These are phyloP conservation scores for Suillus subalutaceus DNA, from an alignment of 768 basidiomycete species.

Conservation along the genomic window DNA sequence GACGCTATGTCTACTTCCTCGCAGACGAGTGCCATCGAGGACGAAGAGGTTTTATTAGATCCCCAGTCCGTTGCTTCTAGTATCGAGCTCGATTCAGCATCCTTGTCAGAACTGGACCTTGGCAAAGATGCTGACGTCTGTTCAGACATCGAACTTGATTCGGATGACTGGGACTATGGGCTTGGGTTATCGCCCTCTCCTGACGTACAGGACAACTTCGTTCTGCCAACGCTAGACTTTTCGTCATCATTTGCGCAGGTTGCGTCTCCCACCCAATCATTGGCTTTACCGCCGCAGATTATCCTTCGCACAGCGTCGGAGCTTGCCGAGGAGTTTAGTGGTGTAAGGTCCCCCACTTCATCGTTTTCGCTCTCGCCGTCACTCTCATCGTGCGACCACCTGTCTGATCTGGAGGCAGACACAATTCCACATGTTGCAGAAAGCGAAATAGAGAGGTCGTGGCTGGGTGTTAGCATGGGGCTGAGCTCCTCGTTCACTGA, in stretches of 20 bases:
- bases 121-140: constrained; percentile 6
- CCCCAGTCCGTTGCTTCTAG: constrained; percentile 11
- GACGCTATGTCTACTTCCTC: neutral
- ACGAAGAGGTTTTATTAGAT: neutral
- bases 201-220: constrained; percentile 68
- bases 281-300: constrained; percentile 16
- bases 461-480: constrained; percentile 22
- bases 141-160: constrained; percentile 3
- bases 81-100: constrained; percentile 13
- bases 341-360: constrained; percentile 9
- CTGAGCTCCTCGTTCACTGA: constrained; percentile 22
- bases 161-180: constrained; percentile 12
- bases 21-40: constrained; percentile 9
- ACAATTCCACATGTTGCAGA: neutral
- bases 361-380: constrained; percentile 1
- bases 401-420: constrained; percentile 1
- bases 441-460: constrained; percentile 15
- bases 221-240: constrained; percentile 79
- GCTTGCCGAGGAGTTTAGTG: constrained; percentile 17
- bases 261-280: constrained; percentile 2
- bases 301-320: constrained; percentile 29
- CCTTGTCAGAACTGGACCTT: constrained; percentile 13
- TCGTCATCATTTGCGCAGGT: constrained; percentile 48
- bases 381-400: neutral
- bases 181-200: constrained; percentile 17